Conservation (phyloP, 257 asterid species). For the Misopates orontium region DNA sequence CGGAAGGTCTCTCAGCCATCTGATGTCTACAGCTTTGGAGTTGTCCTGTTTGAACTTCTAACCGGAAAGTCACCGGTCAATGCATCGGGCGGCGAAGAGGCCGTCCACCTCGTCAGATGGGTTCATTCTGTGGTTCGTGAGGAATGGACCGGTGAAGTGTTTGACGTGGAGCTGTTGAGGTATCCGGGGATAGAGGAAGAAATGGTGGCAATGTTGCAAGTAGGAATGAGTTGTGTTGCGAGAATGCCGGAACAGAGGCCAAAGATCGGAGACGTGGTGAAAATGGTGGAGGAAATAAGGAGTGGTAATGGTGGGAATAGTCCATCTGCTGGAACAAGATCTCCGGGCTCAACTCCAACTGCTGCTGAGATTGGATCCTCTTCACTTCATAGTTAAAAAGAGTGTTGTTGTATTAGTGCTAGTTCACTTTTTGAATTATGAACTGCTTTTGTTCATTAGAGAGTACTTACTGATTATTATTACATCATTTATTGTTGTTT, state of each 20-base stretch:
- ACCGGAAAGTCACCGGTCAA: constrained; percentile 60
- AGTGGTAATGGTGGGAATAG: constrained; percentile 33
- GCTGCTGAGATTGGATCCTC: constrained; percentile 32
- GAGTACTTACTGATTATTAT: constrained; percentile 6
- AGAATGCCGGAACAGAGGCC: constrained; percentile 67
- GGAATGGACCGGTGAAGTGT: constrained; percentile 73
- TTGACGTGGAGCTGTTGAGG: constrained; percentile 57
- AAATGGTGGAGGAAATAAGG: constrained; percentile 50
- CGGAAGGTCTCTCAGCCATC: constrained; percentile 54
- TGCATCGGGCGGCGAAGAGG: constrained; percentile 39
- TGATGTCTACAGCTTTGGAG: constrained; percentile 75
- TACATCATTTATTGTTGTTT: neutral
- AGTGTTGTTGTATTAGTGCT: constrained; percentile 18
- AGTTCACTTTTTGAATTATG: neutral
- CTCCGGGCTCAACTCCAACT: constrained; percentile 41
- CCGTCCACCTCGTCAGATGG: constrained; percentile 60
- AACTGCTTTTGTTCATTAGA: constrained; percentile 10
- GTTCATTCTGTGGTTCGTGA: constrained; percentile 66
- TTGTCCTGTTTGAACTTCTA: constrained; percentile 60
- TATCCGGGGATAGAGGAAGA: constrained; percentile 66
- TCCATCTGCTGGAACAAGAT: constrained; percentile 40
- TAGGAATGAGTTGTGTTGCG: constrained; percentile 60
- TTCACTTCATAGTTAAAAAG: constrained; percentile 25
- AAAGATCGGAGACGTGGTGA: constrained; percentile 47
- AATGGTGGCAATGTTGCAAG: constrained; percentile 63